Evolutionary conservation across 208 protist genomes (phyloP), one percentile per base, ranked within the genome.

Genomic region (Crithidia brevicula): DNA sequence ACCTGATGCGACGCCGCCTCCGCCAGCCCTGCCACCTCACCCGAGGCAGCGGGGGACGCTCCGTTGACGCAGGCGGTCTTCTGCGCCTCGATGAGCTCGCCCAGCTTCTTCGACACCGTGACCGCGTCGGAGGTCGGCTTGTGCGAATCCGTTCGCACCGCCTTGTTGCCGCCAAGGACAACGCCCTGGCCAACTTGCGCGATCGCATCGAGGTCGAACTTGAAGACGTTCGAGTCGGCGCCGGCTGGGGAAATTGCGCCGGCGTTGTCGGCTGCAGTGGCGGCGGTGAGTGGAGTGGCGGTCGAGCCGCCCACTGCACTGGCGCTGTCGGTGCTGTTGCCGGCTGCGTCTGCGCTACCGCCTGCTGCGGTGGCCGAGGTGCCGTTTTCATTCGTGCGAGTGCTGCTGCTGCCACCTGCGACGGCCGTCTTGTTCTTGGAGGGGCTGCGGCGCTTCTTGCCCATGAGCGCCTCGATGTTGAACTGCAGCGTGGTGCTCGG

Each of bases 181-280:
- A 86, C 79, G 34, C 92, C 92, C 66, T 91, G 86, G 5, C 87
- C 83, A 27, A 96, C 81, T 31, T 93, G 81, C 61, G 93, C 73
- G 40, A 96, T 87, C 42, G 85, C 89, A 50, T 85, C 86, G 30
- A 90, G 38, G 74, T 96, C 89, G 63, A 96, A 92, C 82, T 96
- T 85, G 49, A 96, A 77, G 31, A 93, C 82, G 61, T 94, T 94
- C 43, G 85, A 79, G 72, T 87, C 77, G 10, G 73, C 69, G 18
- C 63, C 72, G 30, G 79, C 61, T 0, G 74, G 65, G 30, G 77
- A 67, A 46, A 67, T 54, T 38, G 69, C 57, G 22, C 65, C 72
- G 34, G 79, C 74, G 71, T 54, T 71, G n/a, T 72, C 81, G 58
- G 63, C 75, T 5, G 57, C 61, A 27, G 58, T 43, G 25, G 45